Percentiles rank a stretch among this genome's conserved stretches.
Conservation (phyloP, 2,329 filamentous ascomycete genomes). For the Geoglossum cookeanum region DNA sequence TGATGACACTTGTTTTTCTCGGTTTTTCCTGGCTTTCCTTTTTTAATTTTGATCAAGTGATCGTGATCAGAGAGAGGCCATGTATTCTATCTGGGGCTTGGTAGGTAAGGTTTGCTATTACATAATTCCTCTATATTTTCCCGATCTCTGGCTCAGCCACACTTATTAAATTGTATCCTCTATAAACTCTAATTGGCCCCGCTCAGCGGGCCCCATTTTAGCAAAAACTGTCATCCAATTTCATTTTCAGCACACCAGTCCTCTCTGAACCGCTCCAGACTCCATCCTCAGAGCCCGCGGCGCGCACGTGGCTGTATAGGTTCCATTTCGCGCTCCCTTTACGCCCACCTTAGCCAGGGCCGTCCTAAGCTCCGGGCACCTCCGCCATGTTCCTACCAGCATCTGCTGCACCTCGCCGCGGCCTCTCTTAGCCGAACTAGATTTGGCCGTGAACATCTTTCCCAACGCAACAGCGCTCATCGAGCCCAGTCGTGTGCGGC, state of each 20-base stretch:
- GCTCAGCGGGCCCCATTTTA: slow-evolving; percentile 5
- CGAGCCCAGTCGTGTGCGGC: slow-evolving; percentile 11
- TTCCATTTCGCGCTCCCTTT: neutral
- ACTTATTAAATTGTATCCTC: neutral
- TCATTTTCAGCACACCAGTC: neutral
- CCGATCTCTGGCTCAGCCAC: neutral
- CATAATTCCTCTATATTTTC: neutral
- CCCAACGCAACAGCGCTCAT: slow-evolving; percentile 12
- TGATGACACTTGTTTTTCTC: too few relatives aligned
- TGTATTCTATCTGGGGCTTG: too few relatives aligned
- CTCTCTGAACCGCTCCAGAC: slow-evolving; percentile 1
- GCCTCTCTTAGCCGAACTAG: neutral
- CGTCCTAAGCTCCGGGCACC: neutral
- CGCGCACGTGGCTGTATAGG: neutral
- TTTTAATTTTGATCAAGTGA: too few relatives aligned
- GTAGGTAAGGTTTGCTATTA: too few relatives aligned
- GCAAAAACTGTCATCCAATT: neutral
- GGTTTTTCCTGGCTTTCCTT: too few relatives aligned
- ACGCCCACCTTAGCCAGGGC: neutral
- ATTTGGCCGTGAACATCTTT: neutral
- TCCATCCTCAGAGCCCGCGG: neutral
- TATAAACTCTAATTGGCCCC: neutral
- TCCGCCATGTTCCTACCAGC: neutral
- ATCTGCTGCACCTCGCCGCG: neutral
- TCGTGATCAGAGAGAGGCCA: too few relatives aligned